phyloP scores from a whole-genome alignment of 805 yeast species.

The Nakazawaea peltata region DNA sequence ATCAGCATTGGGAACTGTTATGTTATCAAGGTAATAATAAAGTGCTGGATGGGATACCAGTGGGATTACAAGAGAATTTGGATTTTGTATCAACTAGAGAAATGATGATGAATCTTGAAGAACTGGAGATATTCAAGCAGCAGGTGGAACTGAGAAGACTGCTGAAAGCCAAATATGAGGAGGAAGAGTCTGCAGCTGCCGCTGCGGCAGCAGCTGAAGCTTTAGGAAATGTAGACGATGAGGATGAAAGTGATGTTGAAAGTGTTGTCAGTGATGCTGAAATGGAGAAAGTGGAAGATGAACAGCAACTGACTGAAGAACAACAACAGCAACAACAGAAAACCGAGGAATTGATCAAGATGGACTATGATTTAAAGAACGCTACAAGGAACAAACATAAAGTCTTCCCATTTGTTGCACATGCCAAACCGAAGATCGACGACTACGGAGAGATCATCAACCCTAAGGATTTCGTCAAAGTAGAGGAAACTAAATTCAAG shows the following conservation, averaged over 20 bases:
- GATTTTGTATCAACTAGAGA: slow-evolving; percentile 34
- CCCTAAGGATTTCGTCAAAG: slow-evolving; percentile 50
- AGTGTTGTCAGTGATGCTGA: slow-evolving; percentile 15
- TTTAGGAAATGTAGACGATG: slow-evolving; percentile 12
- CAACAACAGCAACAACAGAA: slow-evolving; percentile 12
- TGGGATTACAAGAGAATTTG: slow-evolving; percentile 39
- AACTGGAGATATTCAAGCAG: slow-evolving; percentile 38
- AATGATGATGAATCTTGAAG: slow-evolving; percentile 41
- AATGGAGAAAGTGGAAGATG: slow-evolving; percentile 11
- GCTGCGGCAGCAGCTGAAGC: too few relatives aligned
- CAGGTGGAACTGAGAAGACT: slow-evolving; percentile 36
- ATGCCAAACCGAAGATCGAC: slow-evolving; percentile 49
- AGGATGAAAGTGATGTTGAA: slow-evolving; percentile 25
- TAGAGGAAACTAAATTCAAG: slow-evolving; percentile 34
- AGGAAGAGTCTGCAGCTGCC: too few relatives aligned
- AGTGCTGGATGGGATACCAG: slow-evolving; percentile 55
- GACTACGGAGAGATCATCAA: slow-evolving; percentile 83
- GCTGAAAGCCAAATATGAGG: slow-evolving; percentile 26
- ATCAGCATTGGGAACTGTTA: slow-evolving; percentile 42
- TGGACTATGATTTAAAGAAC: slow-evolving; percentile 47
- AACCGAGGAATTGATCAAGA: slow-evolving; percentile 35
- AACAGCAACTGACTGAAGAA: slow-evolving; percentile 2
- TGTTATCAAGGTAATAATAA: slow-evolving; percentile 28
- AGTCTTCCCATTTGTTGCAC: slow-evolving; percentile 64
- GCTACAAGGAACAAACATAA: slow-evolving; percentile 40